Conservation (phyloP, 1,284 basidiomycete genomes). For the Chondrostereum purpureum region DNA sequence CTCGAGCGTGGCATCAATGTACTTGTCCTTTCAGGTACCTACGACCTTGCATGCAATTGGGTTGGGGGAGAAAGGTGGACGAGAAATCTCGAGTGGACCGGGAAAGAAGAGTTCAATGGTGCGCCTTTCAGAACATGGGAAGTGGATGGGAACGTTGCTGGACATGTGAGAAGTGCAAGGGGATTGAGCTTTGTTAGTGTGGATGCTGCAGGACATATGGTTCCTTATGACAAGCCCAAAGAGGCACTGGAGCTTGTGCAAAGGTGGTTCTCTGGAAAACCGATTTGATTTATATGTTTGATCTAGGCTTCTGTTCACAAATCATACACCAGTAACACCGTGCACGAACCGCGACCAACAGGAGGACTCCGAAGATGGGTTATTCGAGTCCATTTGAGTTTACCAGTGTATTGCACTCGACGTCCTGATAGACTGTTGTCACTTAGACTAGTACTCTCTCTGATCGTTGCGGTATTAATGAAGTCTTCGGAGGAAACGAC, state of each 20-base stretch:
- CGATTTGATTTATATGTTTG: no score
- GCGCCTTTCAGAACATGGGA: constrained; percentile 34
- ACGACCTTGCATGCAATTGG: constrained; percentile 75
- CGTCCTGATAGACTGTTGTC: no score
- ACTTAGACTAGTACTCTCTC: no score
- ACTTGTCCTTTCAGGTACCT: constrained; percentile 67
- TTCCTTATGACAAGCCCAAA: constrained; percentile 55
- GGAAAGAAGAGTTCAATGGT: constrained; percentile 39
- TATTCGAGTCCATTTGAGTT: no score
- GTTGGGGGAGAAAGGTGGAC: constrained; percentile 65
- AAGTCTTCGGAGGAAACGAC: no score
- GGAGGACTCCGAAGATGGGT: no score
- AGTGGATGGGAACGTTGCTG: constrained; percentile 1
- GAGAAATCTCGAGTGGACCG: constrained; percentile 52
- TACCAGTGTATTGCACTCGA: no score
- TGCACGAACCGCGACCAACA: no score
- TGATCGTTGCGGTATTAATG: no score
- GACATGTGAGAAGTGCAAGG: neutral
- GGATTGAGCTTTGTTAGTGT: constrained; percentile 5
- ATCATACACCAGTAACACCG: no score
- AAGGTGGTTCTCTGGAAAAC: constrained; percentile 44
- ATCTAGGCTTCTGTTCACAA: no score
- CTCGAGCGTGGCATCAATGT: constrained; percentile 70
- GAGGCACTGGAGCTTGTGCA: constrained; percentile 46
- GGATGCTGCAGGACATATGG: constrained; percentile 7